Conservation (phyloP, 2,329 filamentous ascomycete genomes). For the Capronia epimyces region DNA sequence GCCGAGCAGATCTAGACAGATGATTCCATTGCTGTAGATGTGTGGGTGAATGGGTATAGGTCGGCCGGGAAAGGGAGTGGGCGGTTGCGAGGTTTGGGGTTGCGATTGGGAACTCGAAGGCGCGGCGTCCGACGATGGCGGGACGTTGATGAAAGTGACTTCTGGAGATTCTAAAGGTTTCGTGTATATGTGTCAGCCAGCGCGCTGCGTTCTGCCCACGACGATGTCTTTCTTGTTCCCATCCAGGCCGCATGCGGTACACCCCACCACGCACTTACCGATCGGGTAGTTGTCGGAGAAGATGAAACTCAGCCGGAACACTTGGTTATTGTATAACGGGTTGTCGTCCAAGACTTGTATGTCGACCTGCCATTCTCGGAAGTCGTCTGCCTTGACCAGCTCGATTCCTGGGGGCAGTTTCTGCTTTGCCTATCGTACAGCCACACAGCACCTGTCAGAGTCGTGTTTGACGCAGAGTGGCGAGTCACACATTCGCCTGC, state of each 20-base stretch:
- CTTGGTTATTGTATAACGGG: slow-evolving; percentile 75
- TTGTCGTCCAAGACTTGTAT: slow-evolving; percentile 86
- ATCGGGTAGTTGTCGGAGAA: slow-evolving; percentile 86
- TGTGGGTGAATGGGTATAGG: slow-evolving; percentile 91
- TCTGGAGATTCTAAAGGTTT: slow-evolving; percentile 87
- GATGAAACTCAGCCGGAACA: slow-evolving; percentile 78
- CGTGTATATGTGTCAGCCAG: no score
- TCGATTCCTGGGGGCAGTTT: slow-evolving; percentile 64
- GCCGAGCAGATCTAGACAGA: slow-evolving; percentile 89
- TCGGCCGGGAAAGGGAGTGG: slow-evolving; percentile 38
- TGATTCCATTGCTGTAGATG: slow-evolving; percentile 97
- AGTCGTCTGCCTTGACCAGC: slow-evolving; percentile 73
- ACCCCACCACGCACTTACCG: slow-evolving; percentile 49
- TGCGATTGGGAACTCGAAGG: slow-evolving; percentile 5
- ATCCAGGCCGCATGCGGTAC: neutral
- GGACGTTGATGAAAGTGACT: slow-evolving; percentile 72
- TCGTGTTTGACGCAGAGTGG: neutral
- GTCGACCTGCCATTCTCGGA: slow-evolving; percentile 88
- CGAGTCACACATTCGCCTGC: neutral
- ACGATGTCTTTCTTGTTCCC: neutral
- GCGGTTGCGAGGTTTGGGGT: slow-evolving; percentile 27
- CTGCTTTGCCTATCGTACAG: slow-evolving; percentile 46
- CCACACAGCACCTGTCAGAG: neutral
- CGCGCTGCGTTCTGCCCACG: neutral
- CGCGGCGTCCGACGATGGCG: slow-evolving; percentile 38